A percentile compares a stretch with the other conserved stretches of the same genome.
These are phyloP conservation scores for Chloroidium sp. DNA, from an alignment of 163 green algal genomes.

Conservation along the genomic window DNA sequence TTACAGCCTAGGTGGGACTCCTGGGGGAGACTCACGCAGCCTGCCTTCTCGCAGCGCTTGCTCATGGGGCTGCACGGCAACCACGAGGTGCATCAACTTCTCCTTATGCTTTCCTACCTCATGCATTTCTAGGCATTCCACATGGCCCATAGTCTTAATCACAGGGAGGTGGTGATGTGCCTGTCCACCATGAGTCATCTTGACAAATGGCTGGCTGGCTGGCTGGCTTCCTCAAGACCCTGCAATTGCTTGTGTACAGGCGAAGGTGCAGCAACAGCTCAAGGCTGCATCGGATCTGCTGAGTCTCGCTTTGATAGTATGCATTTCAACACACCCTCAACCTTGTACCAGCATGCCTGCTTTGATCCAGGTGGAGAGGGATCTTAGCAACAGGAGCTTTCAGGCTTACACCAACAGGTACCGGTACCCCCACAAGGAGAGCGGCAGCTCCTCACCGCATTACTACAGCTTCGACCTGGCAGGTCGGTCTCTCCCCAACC, in stretches of 20 bases:
- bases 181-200: too few relatives aligned
- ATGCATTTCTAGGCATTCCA: too few relatives aligned
- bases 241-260: too few relatives aligned
- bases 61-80: conserved; percentile 2
- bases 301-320: too few relatives aligned
- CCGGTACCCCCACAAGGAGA: conserved; percentile 24
- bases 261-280: too few relatives aligned
- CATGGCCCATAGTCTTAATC: too few relatives aligned
- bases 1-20: conserved; percentile 47
- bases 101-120: too few relatives aligned
- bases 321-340: too few relatives aligned
- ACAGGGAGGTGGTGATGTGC: too few relatives aligned
- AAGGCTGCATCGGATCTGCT: too few relatives aligned
- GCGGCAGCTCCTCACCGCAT: conserved; percentile 28
- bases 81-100: neutral
- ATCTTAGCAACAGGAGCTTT: conserved; percentile 17
- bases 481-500: neutral
- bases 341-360: neutral
- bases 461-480: conserved; percentile 60
- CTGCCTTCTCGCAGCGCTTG: neutral
- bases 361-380: conserved; percentile 6
- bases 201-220: too few relatives aligned
- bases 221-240: too few relatives aligned
- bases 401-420: conserved; percentile 39
- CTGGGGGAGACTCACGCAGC: conserved; percentile 40